phyloP scores from a whole-genome alignment of 371 early-diverging fungal species.

The Batkoa obscura region DNA sequence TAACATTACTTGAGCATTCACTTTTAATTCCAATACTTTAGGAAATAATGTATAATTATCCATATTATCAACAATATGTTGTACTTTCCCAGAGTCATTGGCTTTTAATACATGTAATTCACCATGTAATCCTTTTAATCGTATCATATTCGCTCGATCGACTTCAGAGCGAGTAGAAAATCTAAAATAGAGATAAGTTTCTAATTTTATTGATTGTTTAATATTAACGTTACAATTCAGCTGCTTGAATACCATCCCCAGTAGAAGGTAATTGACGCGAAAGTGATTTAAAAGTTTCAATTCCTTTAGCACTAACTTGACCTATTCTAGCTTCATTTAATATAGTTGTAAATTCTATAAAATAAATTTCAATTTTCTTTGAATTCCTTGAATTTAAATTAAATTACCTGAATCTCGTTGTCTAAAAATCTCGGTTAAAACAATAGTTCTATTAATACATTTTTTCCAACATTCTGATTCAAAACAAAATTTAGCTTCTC shows the following conservation, averaged over 20 bases:
- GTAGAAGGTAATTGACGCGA: conserved; percentile 23
- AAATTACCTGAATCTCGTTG: conserved; percentile 25
- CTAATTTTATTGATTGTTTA: background rate
- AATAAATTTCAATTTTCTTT: too few relatives aligned
- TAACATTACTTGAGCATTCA: conserved; percentile 74
- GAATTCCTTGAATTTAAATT: conserved; percentile 8
- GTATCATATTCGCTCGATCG: conserved; percentile 35
- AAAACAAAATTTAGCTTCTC: conserved; percentile 36
- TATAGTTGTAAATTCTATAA: conserved; percentile 27
- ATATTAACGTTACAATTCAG: conserved; percentile 39
- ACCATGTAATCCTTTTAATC: conserved; percentile 28
- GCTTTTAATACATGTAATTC: conserved; percentile 15
- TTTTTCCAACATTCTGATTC: conserved; percentile 46
- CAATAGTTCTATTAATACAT: conserved; percentile 22
- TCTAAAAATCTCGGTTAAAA: conserved; percentile 29
- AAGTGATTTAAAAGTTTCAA: conserved; percentile 22
- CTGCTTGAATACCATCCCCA: conserved; percentile 40
- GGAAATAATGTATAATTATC: conserved; percentile 29
- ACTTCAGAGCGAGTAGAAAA: conserved; percentile 47
- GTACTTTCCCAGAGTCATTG: conserved; percentile 16
- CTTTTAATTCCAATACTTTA: conserved; percentile 34
- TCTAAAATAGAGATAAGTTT: too few relatives aligned
- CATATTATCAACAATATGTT: conserved; percentile 9
- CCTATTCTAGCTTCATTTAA: conserved; percentile 46
- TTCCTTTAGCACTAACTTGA: conserved; percentile 24